Evolutionary conservation across 352 stramenopile genomes (phyloP).

Genomic region (Phytophthora tubulina): DNA sequence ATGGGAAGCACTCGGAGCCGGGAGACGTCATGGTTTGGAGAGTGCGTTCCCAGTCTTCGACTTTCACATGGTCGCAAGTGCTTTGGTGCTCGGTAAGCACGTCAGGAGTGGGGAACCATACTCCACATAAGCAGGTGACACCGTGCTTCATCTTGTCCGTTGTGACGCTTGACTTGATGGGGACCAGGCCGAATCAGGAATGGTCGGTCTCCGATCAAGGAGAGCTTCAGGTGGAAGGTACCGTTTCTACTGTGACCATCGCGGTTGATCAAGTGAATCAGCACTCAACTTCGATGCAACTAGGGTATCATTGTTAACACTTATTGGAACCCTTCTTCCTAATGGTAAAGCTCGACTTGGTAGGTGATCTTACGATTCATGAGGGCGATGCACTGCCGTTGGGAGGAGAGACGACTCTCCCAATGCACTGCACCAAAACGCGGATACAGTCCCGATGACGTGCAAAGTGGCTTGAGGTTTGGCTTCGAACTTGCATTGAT

Average conservation of each 20-base stretch:
- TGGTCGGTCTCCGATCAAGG: conserved; percentile 16
- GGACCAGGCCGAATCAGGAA: conserved; percentile 19
- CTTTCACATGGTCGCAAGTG: conserved; percentile 29
- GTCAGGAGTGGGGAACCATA: conserved; percentile 13
- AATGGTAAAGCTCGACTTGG: no score
- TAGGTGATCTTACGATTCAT: neutral
- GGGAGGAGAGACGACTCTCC: conserved; percentile 9
- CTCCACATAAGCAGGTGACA: conserved; percentile 21
- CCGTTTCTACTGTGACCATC: conserved; percentile 26
- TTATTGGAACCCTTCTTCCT: neutral
- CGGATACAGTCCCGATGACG: conserved; percentile 3
- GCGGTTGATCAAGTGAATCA: neutral
- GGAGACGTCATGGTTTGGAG: conserved; percentile 31
- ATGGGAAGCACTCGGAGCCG: conserved; percentile 37
- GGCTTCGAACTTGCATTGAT: neutral
- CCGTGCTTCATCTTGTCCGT: conserved; percentile 22
- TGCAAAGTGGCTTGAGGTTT: neutral
- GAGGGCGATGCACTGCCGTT: neutral
- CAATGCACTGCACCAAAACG: conserved; percentile 17
- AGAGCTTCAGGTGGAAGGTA: conserved; percentile 1
- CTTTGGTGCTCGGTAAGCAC: conserved; percentile 19
- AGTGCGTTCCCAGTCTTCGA: conserved; percentile 28
- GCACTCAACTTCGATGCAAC: no score
- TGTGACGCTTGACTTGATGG: conserved; percentile 17
- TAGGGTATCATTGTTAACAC: neutral